phyloP scores from a whole-genome alignment of 23 red algal genomes.

The Gracilariopsis chorda region DNA sequence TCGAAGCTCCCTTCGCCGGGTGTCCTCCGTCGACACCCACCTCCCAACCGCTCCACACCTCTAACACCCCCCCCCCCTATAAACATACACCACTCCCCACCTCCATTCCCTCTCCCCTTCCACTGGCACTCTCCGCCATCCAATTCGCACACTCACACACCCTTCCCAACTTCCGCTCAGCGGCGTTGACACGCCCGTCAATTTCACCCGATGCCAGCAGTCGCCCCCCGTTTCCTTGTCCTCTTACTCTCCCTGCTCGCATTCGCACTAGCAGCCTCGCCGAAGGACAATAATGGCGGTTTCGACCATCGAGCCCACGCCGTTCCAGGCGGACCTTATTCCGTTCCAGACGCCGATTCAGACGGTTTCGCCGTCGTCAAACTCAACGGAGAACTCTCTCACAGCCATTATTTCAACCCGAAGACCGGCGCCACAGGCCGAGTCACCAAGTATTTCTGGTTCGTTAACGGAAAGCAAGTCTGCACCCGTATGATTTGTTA shows the following conservation, averaged over 20 bases:
- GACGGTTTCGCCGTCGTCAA: slow-evolving; percentile 25
- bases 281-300: slow-evolving; percentile 24
- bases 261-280: not conserved
- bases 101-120: not conserved
- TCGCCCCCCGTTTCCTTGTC: not conserved
- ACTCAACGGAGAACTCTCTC: slow-evolving; percentile 50
- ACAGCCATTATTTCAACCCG: slow-evolving; percentile 72
- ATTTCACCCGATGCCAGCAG: not conserved
- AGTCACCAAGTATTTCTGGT: slow-evolving; percentile 43
- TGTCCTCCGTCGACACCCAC: not conserved
- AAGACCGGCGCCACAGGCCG: slow-evolving; percentile 36
- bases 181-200: not conserved
- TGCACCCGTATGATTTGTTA: slow-evolving; percentile 9
- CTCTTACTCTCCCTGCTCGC: not conserved
- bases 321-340: slow-evolving; percentile 63
- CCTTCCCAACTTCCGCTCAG: not conserved
- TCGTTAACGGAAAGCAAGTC: not conserved
- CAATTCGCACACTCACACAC: not conserved
- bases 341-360: slow-evolving; percentile 16
- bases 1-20: not conserved
- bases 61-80: not conserved
- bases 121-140: not conserved
- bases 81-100: not conserved
- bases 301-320: slow-evolving; percentile 62
- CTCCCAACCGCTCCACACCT: not conserved